phyloP scores from a whole-genome alignment of 2,329 filamentous ascomycete genomes.

The Diatrype stigma region DNA sequence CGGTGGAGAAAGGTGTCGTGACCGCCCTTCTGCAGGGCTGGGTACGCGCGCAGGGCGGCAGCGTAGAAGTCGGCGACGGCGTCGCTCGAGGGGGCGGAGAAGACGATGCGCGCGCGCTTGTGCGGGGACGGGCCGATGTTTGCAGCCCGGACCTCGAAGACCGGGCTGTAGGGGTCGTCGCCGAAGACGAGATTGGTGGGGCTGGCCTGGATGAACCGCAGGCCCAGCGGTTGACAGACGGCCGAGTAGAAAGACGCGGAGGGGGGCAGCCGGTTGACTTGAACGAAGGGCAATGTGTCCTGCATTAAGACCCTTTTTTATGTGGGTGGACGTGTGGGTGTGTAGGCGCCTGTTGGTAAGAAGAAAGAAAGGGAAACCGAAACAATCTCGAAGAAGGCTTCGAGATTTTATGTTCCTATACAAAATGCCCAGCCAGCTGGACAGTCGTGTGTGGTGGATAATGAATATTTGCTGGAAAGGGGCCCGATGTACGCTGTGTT shows the following conservation, averaged over 20 bases:
- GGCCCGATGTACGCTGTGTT: no score
- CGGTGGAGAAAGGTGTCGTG: slow-evolving; percentile 20
- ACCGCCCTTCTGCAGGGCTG: slow-evolving; percentile 47
- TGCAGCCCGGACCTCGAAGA: slow-evolving; percentile 38
- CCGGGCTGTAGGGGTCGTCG: slow-evolving; percentile 27
- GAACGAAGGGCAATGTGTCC: slow-evolving; percentile 45
- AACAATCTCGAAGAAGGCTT: not conserved
- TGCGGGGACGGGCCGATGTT: slow-evolving; percentile 33
- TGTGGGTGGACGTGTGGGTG: slow-evolving; percentile 8
- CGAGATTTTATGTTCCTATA: not conserved
- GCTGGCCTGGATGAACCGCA: slow-evolving; percentile 57
- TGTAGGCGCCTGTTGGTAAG: slow-evolving; percentile 8
- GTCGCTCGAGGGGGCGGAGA: slow-evolving; percentile 62
- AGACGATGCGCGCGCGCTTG: slow-evolving; percentile 51
- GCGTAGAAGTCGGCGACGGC: slow-evolving; percentile 70
- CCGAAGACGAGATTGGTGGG: slow-evolving; percentile 41
- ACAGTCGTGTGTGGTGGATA: not conserved
- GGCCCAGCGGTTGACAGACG: slow-evolving; percentile 71
- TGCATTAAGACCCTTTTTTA: slow-evolving; percentile 15
- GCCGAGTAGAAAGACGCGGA: slow-evolving; percentile 82
- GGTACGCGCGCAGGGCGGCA: slow-evolving; percentile 59
- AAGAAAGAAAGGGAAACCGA: not conserved
- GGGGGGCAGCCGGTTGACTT: slow-evolving; percentile 72
- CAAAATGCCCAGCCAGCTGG: not conserved
- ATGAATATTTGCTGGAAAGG: no score